Conservation (phyloP, 306 rosid species). For the Cucumis cinereus region DNA sequence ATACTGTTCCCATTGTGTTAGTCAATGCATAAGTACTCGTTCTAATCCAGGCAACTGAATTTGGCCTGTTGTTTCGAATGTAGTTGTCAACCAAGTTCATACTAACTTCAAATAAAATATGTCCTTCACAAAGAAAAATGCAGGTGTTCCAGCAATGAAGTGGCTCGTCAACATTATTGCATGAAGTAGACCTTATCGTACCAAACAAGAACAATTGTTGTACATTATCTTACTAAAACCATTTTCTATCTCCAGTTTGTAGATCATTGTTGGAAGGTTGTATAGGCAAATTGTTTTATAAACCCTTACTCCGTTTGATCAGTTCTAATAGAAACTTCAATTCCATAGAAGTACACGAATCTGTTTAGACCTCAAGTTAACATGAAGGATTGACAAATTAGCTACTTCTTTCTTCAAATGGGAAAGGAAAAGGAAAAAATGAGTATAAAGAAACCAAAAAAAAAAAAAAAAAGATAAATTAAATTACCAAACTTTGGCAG, state of each 20-base stretch:
- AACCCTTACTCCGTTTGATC: not conserved
- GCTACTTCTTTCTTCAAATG: not conserved
- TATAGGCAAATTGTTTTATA: not conserved
- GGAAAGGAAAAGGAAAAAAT: not conserved
- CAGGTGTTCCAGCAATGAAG: no score
- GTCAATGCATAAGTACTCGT: no score
- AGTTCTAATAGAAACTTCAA: not conserved
- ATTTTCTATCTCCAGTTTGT: not conserved
- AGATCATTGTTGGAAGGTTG: not conserved
- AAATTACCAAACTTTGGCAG: not conserved
- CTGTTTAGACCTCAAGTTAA: not conserved
- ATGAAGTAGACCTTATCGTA: no score
- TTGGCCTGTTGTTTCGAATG: no score
- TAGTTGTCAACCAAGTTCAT: no score
- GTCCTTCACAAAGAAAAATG: no score
- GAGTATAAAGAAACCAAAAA: not conserved
- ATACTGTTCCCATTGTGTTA: slow-evolving; percentile 3
- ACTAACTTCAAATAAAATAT: no score
- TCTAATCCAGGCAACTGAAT: no score
- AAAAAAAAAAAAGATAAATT: no score
- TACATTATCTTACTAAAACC: not conserved
- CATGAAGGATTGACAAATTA: not conserved
- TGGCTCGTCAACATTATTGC: no score
- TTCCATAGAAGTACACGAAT: not conserved
- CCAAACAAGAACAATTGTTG: no score